A percentile compares a stretch with the other conserved stretches of the same genome.
Conservation (phyloP, 192 early-diverging fungal species). For the Phlyctochytrium arcticum region DNA sequence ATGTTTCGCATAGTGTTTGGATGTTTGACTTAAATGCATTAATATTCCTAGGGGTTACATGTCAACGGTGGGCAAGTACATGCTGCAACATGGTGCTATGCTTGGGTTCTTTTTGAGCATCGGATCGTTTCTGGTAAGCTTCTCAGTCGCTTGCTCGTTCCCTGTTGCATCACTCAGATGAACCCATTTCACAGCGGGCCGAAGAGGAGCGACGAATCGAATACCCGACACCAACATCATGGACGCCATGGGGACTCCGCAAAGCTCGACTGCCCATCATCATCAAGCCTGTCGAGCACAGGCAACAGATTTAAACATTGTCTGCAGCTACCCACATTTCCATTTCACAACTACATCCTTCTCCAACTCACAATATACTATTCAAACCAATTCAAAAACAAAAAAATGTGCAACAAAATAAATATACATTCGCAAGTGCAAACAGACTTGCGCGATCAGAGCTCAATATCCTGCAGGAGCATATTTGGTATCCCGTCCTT, state of each 20-base stretch:
- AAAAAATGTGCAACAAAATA: too few species aligned
- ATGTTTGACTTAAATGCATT: neutral
- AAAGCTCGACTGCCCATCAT: conserved; percentile 5
- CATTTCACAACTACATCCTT: too few species aligned
- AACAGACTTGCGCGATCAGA: too few species aligned
- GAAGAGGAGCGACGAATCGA: conserved; percentile 2
- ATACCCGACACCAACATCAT: conserved; percentile 10
- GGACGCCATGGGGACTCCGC: conserved; percentile 9
- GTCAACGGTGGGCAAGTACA: conserved; percentile 25
- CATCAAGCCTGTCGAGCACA: too few species aligned
- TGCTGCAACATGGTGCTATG: conserved; percentile 35
- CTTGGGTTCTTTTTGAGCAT: conserved; percentile 29
- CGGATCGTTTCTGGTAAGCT: conserved; percentile 15
- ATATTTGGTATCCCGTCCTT: conserved; percentile 85
- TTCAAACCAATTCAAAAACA: too few species aligned
- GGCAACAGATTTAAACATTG: too few species aligned
- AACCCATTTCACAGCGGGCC: neutral
- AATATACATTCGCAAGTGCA: too few species aligned
- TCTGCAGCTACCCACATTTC: too few species aligned
- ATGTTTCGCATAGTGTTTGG: neutral
- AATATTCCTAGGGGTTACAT: conserved; percentile 13
- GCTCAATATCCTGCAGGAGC: conserved; percentile 46
- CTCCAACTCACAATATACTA: too few species aligned
- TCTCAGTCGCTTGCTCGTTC: neutral
- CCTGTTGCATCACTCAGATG: neutral